Conservation (phyloP, 1,284 basidiomycete species). For the Golubevia sp. region DNA sequence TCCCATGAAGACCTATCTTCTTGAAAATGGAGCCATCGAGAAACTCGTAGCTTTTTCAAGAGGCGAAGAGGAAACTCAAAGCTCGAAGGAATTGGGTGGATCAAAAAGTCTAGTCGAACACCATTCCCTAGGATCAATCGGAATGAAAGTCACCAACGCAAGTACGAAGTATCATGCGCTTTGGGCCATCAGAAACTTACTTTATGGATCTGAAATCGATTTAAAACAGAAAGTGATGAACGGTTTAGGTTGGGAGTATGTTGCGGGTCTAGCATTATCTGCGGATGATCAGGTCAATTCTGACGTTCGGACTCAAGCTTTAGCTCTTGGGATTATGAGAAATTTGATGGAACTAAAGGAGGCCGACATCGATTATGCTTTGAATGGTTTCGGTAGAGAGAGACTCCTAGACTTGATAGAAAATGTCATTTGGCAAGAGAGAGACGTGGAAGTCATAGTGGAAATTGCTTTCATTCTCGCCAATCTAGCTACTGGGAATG, state of each 20-base stretch:
- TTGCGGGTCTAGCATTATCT: slow-evolving; percentile 8
- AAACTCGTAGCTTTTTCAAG: slow-evolving; percentile 21
- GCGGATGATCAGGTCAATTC: too few species aligned
- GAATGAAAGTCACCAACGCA: background rate
- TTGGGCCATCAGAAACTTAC: slow-evolving; percentile 54
- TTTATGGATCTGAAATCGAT: slow-evolving; percentile 27
- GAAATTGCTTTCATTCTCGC: slow-evolving; percentile 36
- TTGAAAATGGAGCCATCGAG: slow-evolving; percentile 35
- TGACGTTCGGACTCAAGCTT: slow-evolving; percentile 27
- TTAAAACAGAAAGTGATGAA: slow-evolving; percentile 29
- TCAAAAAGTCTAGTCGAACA: background rate
- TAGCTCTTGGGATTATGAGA: slow-evolving; percentile 48
- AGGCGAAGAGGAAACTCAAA: slow-evolving; percentile 9
- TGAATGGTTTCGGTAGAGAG: slow-evolving; percentile 30
- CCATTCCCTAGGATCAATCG: background rate
- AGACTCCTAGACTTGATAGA: slow-evolving; percentile 33
- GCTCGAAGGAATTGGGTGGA: background rate
- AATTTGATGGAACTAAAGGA: slow-evolving; percentile 32
- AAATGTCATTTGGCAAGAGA: slow-evolving; percentile 30
- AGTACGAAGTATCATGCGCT: slow-evolving; percentile 33
- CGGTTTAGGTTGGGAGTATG: slow-evolving; percentile 20
- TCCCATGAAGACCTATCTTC: slow-evolving; percentile 45
- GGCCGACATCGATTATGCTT: slow-evolving; percentile 32
- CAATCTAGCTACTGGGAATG: slow-evolving; percentile 47
- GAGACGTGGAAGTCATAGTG: slow-evolving; percentile 11